Percentiles rank a stretch among this genome's conserved stretches.
Conservation (phyloP, 768 basidiomycete species). For the Pleurotus platypus region DNA sequence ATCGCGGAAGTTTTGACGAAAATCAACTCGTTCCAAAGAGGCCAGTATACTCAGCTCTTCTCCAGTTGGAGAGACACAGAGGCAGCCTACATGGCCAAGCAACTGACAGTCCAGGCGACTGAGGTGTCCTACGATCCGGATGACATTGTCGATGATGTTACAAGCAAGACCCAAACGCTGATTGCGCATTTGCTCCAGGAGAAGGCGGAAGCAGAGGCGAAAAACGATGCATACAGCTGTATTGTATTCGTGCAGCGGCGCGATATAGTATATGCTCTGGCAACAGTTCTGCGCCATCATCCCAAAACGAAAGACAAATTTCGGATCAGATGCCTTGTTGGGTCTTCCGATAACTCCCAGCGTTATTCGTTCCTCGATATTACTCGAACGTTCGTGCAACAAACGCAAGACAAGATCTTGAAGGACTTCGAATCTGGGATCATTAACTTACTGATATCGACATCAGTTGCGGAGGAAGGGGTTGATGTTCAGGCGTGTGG, state of each 20-base stretch:
- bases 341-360: constrained; percentile 53
- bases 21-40: neutral
- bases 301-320: constrained; percentile 51
- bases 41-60: constrained; percentile 38
- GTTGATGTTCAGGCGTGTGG: constrained; percentile 82
- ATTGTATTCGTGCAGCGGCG: constrained; percentile 79
- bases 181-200: constrained; percentile 52
- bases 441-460: constrained; percentile 70
- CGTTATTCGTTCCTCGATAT: constrained; percentile 69
- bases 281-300: constrained; percentile 57
- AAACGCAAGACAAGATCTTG: constrained; percentile 55
- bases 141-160: constrained; percentile 47
- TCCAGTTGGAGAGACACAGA: constrained; percentile 52
- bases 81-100: constrained; percentile 53
- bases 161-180: constrained; percentile 57
- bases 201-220: constrained; percentile 42
- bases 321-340: constrained; percentile 61
- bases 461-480: constrained; percentile 83
- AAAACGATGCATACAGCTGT: constrained; percentile 59
- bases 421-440: constrained; percentile 63
- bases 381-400: constrained; percentile 51
- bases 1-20: constrained; percentile 50
- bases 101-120: constrained; percentile 41
- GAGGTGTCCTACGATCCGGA: constrained; percentile 47
- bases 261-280: constrained; percentile 64